A percentile compares a stretch with the other conserved stretches of the same genome.
These are phyloP conservation scores for Xerocomellus dryophilus DNA, from an alignment of 768 basidiomycete genomes.

Conservation along the genomic window DNA sequence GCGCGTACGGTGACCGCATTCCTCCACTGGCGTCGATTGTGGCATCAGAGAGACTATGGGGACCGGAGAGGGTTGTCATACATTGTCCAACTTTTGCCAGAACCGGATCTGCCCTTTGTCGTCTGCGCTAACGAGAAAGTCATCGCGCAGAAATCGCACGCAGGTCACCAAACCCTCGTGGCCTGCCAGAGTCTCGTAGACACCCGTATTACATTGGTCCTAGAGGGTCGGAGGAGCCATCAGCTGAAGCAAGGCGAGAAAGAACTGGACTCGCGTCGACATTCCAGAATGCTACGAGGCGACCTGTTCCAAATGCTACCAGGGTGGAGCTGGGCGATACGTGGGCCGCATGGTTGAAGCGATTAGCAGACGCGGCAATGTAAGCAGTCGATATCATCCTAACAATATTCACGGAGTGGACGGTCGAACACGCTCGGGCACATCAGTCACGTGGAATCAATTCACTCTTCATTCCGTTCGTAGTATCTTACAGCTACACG, in stretches of 20 bases:
- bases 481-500: not conserved
- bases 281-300: conserved; percentile 59
- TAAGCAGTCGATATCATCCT: conserved; percentile 36
- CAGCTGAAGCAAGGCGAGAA: not conserved
- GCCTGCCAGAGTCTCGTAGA: conserved; percentile 69
- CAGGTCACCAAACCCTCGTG: conserved; percentile 75
- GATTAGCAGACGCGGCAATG: conserved; percentile 47
- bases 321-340: conserved; percentile 32
- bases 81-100: conserved; percentile 49
- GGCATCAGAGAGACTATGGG: conserved; percentile 13
- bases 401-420: no score
- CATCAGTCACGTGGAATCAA: conserved; percentile 11
- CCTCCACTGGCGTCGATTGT: conserved; percentile 52
- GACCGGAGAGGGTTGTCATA: conserved; percentile 2
- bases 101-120: conserved; percentile 63
- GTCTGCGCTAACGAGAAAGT: conserved; percentile 67
- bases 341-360: conserved; percentile 41
- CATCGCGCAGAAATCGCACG: conserved; percentile 59
- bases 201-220: conserved; percentile 50
- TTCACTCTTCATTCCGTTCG: not conserved
- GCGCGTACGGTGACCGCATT: conserved; percentile 44
- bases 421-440: no score
- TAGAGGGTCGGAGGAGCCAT: conserved; percentile 27
- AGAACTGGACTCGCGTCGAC: conserved; percentile 38
- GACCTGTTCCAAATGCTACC: conserved; percentile 58